Percentiles rank a stretch among this genome's conserved stretches.
phyloP scores from a whole-genome alignment of 768 basidiomycete genomes.

The Lactifluus piperatus region DNA sequence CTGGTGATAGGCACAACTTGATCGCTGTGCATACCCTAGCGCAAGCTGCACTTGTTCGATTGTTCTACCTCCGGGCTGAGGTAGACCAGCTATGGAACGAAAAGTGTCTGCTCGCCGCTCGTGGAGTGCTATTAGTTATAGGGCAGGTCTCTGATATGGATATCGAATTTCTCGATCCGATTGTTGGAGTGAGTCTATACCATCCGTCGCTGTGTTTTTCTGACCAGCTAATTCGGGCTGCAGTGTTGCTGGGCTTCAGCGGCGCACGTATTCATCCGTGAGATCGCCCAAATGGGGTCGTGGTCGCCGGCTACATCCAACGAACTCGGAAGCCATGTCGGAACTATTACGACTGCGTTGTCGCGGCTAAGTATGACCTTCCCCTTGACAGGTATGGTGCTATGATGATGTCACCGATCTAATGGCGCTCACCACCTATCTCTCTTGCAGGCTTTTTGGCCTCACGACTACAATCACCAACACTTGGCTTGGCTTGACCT shows the following conservation, averaged over 20 bases:
- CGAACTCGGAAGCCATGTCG: conserved; percentile 55
- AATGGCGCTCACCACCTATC: not conserved
- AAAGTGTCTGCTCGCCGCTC: conserved; percentile 58
- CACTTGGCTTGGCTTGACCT: conserved; percentile 12
- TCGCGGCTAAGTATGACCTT: conserved; percentile 49
- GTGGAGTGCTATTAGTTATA: conserved; percentile 48
- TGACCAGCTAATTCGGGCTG: conserved; percentile 7
- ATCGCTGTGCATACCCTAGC: conserved; percentile 57
- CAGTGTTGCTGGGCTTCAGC: conserved; percentile 68
- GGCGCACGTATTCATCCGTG: conserved; percentile 57
- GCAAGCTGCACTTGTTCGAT: conserved; percentile 55
- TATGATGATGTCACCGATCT: not conserved
- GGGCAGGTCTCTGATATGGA: conserved; percentile 57
- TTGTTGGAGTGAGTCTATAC: conserved; percentile 51
- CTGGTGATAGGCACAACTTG: conserved; percentile 52
- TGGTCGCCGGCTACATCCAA: conserved; percentile 49
- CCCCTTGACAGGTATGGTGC: conserved; percentile 42
- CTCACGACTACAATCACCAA: conserved; percentile 13
- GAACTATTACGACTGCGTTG: conserved; percentile 54
- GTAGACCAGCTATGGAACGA: conserved; percentile 54
- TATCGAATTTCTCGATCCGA: conserved; percentile 66
- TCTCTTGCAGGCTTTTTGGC: conserved; percentile 10
- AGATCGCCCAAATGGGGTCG: conserved; percentile 53
- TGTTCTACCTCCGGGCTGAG: conserved; percentile 39
- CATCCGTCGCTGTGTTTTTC: not conserved